Percentiles rank a stretch among this genome's conserved stretches.
phyloP scores from a whole-genome alignment of 2,329 filamentous ascomycete genomes.

The Phaeoacremonium minimum region DNA sequence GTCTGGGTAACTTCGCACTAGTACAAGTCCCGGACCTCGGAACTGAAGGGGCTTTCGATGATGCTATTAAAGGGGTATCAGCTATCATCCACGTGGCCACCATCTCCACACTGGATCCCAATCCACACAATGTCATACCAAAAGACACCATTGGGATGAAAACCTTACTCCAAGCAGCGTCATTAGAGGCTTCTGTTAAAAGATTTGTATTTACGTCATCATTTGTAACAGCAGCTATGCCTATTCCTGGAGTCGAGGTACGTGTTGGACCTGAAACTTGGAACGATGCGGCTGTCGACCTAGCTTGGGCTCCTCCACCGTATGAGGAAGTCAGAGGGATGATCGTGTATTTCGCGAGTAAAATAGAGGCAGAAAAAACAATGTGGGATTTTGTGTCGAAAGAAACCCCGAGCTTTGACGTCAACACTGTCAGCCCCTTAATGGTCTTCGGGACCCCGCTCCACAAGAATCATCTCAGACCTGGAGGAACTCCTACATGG shows the following conservation, averaged over 20 bases:
- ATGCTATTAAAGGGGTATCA: conserved; percentile 13
- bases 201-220: conserved; percentile 36
- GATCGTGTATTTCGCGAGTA: conserved; percentile 10
- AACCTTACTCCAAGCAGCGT: conserved; percentile 27
- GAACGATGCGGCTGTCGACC: conserved; percentile 13
- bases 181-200: conserved; percentile 25
- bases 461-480: not conserved
- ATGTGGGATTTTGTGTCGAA: conserved; percentile 9
- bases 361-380: conserved; percentile 10
- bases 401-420: conserved; percentile 9
- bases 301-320: conserved; percentile 10
- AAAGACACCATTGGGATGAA: conserved; percentile 19
- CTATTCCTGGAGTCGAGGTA: conserved; percentile 14
- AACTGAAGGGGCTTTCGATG: not conserved
- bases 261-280: conserved; percentile 11
- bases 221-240: conserved; percentile 15
- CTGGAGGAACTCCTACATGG: too few relatives aligned
- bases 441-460: not conserved
- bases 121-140: conserved; percentile 35
- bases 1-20: not conserved
- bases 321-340: conserved; percentile 4
- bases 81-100: conserved; percentile 34
- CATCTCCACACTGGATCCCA: conserved; percentile 22
- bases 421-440: conserved; percentile 2
- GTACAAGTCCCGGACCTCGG: not conserved